These are phyloP conservation scores for Corymbia calophylla DNA, from an alignment of 441 rosid genomes.

Conservation along the genomic window DNA sequence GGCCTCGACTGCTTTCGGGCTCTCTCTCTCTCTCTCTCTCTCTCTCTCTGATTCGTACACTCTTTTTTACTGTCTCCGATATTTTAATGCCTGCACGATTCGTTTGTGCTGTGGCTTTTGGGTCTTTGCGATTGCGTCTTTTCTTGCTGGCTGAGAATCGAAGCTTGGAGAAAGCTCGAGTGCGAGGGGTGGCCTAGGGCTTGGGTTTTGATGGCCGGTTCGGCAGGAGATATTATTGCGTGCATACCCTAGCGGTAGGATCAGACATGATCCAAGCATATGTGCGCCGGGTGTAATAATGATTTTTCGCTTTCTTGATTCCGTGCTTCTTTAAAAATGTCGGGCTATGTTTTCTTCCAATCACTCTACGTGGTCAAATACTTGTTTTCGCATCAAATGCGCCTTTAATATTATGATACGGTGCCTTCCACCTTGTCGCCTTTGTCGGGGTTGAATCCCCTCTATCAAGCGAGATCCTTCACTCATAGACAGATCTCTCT, in stretches of 20 bases:
- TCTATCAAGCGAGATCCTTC: neutral
- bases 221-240: neutral
- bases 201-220: neutral
- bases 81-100: neutral
- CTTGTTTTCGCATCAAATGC: neutral
- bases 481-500: rapidly evolving
- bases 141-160: neutral
- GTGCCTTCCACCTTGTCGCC: neutral
- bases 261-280: neutral
- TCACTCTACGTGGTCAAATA: neutral
- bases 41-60: neutral
- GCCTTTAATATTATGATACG: neutral
- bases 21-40: neutral
- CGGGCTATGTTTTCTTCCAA: neutral
- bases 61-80: neutral
- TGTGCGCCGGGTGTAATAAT: neutral
- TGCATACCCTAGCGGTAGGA: neutral
- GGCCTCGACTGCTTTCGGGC: neutral
- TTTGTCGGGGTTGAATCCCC: neutral
- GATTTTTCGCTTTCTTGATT: neutral
- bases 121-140: neutral
- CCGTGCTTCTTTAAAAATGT: neutral
- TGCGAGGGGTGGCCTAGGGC: neutral
- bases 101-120: neutral
- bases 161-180: neutral